Evolutionary conservation across 1,284 basidiomycete genomes (phyloP).

Genomic region (Erythrobasidium hasegawianum): DNA sequence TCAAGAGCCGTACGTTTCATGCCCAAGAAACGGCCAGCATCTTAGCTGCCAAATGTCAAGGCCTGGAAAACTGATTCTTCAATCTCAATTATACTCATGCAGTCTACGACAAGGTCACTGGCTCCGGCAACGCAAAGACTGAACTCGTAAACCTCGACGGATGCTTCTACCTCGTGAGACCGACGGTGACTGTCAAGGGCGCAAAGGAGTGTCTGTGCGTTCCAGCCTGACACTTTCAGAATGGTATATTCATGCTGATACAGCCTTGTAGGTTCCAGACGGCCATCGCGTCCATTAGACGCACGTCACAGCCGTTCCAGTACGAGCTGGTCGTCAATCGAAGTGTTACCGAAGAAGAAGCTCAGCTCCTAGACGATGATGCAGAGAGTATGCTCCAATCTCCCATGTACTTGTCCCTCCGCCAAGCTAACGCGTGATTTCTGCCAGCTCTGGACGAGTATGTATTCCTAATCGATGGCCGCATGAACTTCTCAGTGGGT

Average conservation of each 20-base stretch:
- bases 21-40: no score
- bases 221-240: not conserved
- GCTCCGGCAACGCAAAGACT: constrained; percentile 63
- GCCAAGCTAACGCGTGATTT: not conserved
- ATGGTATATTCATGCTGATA: no score
- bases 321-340: constrained; percentile 95
- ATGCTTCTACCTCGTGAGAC: constrained; percentile 85
- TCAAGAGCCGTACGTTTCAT: no score
- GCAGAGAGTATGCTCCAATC: constrained; percentile 71
- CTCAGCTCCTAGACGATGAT: constrained; percentile 87
- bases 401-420: not conserved
- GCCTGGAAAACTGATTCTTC: no score
- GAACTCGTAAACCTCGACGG: constrained; percentile 92
- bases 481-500: constrained; percentile 18
- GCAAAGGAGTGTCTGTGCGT: constrained; percentile 94
- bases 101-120: constrained; percentile 44
- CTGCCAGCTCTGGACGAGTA: constrained; percentile 28
- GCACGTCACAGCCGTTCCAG: constrained; percentile 73
- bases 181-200: constrained; percentile 83
- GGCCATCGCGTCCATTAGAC: constrained; percentile 88
- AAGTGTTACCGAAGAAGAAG: constrained; percentile 92
- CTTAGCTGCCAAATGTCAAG: no score
- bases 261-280: constrained; percentile 74
- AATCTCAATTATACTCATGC: not conserved
- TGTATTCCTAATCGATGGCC: constrained; percentile 28